These are phyloP conservation scores for Candida piceae DNA, from an alignment of 805 yeast species.

Conservation along the genomic window DNA sequence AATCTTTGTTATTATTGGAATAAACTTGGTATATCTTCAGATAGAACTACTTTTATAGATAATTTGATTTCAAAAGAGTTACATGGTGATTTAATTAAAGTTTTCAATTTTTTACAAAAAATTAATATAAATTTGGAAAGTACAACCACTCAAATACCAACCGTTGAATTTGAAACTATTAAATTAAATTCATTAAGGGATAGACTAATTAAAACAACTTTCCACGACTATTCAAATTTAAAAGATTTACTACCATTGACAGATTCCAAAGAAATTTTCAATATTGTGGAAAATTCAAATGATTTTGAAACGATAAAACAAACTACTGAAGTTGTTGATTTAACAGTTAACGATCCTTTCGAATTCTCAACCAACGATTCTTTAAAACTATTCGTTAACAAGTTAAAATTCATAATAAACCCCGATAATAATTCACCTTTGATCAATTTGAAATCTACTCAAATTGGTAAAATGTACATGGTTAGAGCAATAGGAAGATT, in stretches of 20 bases:
- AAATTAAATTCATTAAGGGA: slow-evolving; percentile 11
- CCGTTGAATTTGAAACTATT: slow-evolving; percentile 6
- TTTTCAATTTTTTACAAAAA: slow-evolving; percentile 14
- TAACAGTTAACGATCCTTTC: no score
- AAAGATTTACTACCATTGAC: slow-evolving; percentile 9
- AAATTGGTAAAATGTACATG: slow-evolving; percentile 22
- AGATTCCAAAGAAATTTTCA: slow-evolving; percentile 6
- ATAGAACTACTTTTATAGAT: slow-evolving; percentile 6
- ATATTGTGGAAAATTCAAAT: slow-evolving; percentile 8
- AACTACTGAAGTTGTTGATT: slow-evolving; percentile 8
- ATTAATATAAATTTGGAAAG: slow-evolving; percentile 8
- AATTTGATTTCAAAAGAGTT: slow-evolving; percentile 4
- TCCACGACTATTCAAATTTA: slow-evolving; percentile 3
- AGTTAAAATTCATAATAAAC: slow-evolving; percentile 1
- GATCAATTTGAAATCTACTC: slow-evolving; percentile 3
- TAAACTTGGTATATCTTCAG: slow-evolving; percentile 15
- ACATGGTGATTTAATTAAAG: slow-evolving; percentile 18
- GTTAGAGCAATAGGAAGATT: slow-evolving; percentile 37
- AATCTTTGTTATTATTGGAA: slow-evolving; percentile 19
- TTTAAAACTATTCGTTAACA: slow-evolving; percentile 1
- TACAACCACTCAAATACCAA: not conserved
- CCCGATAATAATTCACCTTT: not conserved
- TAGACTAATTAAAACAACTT: slow-evolving; percentile 6
- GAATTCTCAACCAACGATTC: slow-evolving; percentile 13
- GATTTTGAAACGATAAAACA: slow-evolving; percentile 4